These are phyloP conservation scores for Withania somnifera DNA, from an alignment of 305 asterid genomes.

Conservation along the genomic window DNA sequence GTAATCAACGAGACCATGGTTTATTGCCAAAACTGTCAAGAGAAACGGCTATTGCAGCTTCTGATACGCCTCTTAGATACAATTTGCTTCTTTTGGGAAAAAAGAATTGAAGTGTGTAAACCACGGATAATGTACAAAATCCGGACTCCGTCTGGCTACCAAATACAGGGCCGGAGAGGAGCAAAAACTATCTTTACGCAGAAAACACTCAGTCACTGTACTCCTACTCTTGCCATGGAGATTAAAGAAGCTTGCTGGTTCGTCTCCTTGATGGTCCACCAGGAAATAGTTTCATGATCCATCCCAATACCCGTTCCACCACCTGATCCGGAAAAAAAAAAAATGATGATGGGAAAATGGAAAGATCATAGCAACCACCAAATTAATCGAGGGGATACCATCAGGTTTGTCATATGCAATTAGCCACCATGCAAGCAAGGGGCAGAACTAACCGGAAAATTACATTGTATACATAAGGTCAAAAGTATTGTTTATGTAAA, in stretches of 20 bases:
- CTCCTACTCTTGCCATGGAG: background rate
- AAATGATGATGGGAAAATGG: background rate
- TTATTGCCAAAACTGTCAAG: conserved; percentile 12
- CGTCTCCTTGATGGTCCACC: conserved; percentile 91
- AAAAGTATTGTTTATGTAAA: background rate
- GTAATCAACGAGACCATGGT: background rate
- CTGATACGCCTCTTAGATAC: conserved; percentile 11
- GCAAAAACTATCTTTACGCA: conserved; percentile 16
- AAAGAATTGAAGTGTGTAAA: conserved; percentile 30
- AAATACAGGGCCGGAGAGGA: conserved; percentile 8
- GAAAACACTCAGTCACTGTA: conserved; percentile 10
- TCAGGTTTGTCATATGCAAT: background rate
- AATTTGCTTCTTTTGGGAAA: conserved; percentile 20
- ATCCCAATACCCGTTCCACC: conserved; percentile 91
- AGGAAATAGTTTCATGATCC: conserved; percentile 98
- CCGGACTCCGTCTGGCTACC: conserved; percentile 33
- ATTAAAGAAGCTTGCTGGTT: conserved; percentile 65
- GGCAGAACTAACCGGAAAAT: too few relatives aligned
- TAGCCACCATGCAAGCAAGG: too few relatives aligned
- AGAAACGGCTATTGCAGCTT: conserved; percentile 17
- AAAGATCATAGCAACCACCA: background rate
- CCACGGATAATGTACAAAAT: conserved; percentile 39
- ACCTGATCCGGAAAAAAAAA: conserved; percentile 33
- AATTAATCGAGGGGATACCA: background rate
- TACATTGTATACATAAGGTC: background rate